Conservation (phyloP, 768 basidiomycete genomes). For the Boletus sp. region DNA sequence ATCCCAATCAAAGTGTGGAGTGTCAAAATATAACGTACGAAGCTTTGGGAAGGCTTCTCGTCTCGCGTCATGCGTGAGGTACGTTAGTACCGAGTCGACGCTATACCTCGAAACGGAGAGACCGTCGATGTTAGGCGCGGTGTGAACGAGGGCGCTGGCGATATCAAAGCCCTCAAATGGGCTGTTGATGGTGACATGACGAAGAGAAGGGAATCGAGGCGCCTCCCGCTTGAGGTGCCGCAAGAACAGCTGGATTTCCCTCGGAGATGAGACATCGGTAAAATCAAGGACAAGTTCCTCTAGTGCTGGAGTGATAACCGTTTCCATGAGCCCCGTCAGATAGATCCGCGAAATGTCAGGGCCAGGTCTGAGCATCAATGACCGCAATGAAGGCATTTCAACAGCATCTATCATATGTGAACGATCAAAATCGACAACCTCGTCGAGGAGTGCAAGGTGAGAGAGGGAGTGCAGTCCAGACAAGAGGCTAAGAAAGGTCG, state of each 20-base stretch:
- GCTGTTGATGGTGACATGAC: constrained; percentile 20
- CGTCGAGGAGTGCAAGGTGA: constrained; percentile 24
- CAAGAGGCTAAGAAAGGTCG: constrained; percentile 21
- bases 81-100: constrained; percentile 21
- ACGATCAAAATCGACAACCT: constrained; percentile 27
- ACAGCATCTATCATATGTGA: constrained; percentile 4
- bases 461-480: constrained; percentile 21
- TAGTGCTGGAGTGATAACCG: constrained; percentile 22
- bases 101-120: constrained; percentile 28
- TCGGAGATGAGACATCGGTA: constrained; percentile 19
- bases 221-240: constrained; percentile 25
- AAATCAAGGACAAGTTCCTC: constrained; percentile 27
- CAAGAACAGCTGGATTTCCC: constrained; percentile 30
- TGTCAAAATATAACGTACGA: constrained; percentile 15
- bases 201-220: constrained; percentile 25
- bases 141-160: constrained; percentile 18
- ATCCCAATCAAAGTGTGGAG: constrained; percentile 30
- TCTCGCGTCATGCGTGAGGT: constrained; percentile 26
- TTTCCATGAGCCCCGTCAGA: constrained; percentile 23
- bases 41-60: constrained; percentile 25
- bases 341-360: constrained; percentile 28
- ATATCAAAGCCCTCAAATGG: constrained; percentile 26
- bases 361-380: constrained; percentile 22
- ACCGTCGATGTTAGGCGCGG: constrained; percentile 23
- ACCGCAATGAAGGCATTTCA: constrained; percentile 20